phyloP scores from a whole-genome alignment of 2,329 filamentous ascomycete species.

The Delphinella strobiligena region DNA sequence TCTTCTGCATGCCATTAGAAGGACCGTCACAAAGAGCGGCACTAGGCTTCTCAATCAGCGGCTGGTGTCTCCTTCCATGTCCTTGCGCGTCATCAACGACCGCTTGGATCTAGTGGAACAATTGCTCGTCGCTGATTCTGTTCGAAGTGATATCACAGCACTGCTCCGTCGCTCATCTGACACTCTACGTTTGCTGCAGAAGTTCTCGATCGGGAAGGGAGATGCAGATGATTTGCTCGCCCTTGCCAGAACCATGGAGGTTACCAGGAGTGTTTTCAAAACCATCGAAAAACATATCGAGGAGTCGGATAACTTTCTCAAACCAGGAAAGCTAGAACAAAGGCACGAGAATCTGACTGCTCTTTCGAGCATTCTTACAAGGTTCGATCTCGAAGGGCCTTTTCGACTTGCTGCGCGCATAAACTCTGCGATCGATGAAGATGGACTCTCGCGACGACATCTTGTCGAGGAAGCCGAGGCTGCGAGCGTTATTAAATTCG shows the following conservation, averaged over 20 bases:
- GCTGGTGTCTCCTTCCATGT: conserved; percentile 82
- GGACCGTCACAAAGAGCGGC: conserved; percentile 85
- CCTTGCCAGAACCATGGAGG: conserved; percentile 67
- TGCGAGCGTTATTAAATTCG: conserved; percentile 58
- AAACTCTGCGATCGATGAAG: conserved; percentile 74
- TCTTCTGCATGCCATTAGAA: conserved; percentile 75
- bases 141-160: conserved; percentile 57
- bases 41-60: conserved; percentile 73
- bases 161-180: conserved; percentile 69
- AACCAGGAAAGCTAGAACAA: too few relatives aligned
- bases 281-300: conserved; percentile 27
- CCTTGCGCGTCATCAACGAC: conserved; percentile 61
- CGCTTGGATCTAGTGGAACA: conserved; percentile 71
- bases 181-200: conserved; percentile 80
- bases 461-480: conserved; percentile 61
- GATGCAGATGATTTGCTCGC: conserved; percentile 82
- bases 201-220: conserved; percentile 85
- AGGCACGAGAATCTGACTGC: neutral
- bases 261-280: conserved; percentile 53
- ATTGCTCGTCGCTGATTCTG: conserved; percentile 53
- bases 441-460: conserved; percentile 73
- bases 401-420: conserved; percentile 59
- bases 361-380: conserved; percentile 21
- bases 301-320: too few relatives aligned
- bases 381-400: conserved; percentile 57